phyloP scores from a whole-genome alignment of 331 rosid genomes.

The Dryas integrifolia region DNA sequence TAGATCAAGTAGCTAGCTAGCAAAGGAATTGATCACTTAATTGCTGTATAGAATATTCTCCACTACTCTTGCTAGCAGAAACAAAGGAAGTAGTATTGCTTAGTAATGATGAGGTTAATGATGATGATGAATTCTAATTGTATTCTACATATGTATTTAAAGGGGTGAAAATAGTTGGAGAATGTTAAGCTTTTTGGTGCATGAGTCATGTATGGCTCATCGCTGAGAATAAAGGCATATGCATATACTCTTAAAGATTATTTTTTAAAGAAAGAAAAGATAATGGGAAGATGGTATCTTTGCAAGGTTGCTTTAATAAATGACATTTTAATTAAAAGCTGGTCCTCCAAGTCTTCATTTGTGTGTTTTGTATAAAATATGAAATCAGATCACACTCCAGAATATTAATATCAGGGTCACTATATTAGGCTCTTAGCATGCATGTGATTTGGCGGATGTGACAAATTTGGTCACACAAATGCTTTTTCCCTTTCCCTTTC shows the following conservation, averaged over 20 bases:
- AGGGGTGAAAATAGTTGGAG: slow-evolving; percentile 25
- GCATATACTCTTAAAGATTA: slow-evolving; percentile 16
- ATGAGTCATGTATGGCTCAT: slow-evolving; percentile 52
- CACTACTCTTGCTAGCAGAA: neutral
- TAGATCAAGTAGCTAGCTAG: neutral
- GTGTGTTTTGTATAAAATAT: neutral
- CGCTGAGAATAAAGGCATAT: slow-evolving; percentile 21
- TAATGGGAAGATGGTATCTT: slow-evolving; percentile 18
- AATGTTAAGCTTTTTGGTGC: slow-evolving; percentile 30
- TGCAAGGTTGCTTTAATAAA: slow-evolving; percentile 27
- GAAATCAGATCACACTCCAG: too few relatives aligned
- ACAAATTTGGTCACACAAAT: too few relatives aligned
- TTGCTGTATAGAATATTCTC: too few relatives aligned
- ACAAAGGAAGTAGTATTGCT: slow-evolving; percentile 5
- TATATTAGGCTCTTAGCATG: too few relatives aligned
- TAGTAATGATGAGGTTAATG: slow-evolving; percentile 16
- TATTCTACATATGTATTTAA: slow-evolving; percentile 39
- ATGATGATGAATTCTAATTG: slow-evolving; percentile 14
- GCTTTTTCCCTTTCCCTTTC: too few relatives aligned
- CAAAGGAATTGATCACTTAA: too few relatives aligned
- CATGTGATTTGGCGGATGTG: too few relatives aligned
- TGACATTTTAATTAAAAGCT: neutral
- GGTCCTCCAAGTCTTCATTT: neutral
- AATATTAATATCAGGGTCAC: too few relatives aligned
- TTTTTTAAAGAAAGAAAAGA: neutral